Evolutionary conservation across 768 basidiomycete genomes (phyloP), one percentile per base, ranked within the genome.

Genomic region (Boletellus ananiceps): DNA sequence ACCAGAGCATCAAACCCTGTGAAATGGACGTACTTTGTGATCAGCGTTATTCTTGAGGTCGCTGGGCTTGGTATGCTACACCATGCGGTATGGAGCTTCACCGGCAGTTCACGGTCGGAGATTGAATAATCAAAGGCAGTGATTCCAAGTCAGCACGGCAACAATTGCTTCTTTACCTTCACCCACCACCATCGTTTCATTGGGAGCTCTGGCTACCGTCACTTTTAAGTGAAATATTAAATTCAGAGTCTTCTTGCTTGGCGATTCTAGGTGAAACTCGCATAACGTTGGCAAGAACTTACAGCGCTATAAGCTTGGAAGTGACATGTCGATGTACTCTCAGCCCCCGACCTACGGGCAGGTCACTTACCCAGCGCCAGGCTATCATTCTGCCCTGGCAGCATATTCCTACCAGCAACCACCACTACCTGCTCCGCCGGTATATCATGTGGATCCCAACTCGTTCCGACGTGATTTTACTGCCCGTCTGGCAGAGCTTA

Each of bases 381-480:
- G 69, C 38, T 83, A 76, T 60, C 68, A 76, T 61, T 69, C 73
- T 62, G 58, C 68, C 54, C 71, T 64, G 57, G 64, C 62, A 67
- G 61, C 63, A 60, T 77, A 74, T 65, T 71, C 77, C 58, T 78
- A 76, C 51, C 74, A 76, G 33, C 74, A 72, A 52, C 71, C 73
- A 32, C 72, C 76, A 38, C 71, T 68, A 46, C 66, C 71, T 34
- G 63, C 64, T 4, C 54, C 74, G 42, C 67, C 73, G 39, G 71
- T 74, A 56, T 76, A 75, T 60, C 69, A 70, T 64, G 68, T 80
- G 64, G 86, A 89, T 66, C 81, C 86, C 27, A 76, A 75, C 68
- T 72, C 78, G 34, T 92, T 92, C 66, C 82, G 91, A 57, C 81
- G 83, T 71, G 89, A 91, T 71, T 92, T 86, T 69, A 62, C 79